These are phyloP conservation scores for Ophiostoma populinum DNA, from an alignment of 2,329 filamentous ascomycete genomes.

Conservation along the genomic window DNA sequence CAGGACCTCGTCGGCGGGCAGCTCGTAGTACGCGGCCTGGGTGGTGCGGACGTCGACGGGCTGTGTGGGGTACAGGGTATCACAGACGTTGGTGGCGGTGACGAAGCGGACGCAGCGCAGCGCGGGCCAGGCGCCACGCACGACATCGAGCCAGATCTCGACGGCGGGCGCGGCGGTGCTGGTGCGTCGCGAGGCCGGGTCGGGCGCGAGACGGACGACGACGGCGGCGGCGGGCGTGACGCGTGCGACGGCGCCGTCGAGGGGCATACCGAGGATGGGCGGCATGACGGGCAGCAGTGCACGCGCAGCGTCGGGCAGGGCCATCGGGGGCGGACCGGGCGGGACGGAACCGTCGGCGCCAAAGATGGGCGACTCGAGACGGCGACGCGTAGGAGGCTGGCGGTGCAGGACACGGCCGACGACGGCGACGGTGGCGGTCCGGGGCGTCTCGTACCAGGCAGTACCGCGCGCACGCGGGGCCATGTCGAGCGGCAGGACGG, in stretches of 20 bases:
- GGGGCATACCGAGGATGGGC: constrained; percentile 27
- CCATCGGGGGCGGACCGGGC: background rate
- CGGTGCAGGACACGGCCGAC: constrained; percentile 35
- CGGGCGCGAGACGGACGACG: constrained; percentile 29
- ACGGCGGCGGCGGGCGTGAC: constrained; percentile 15
- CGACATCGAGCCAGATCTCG: constrained; percentile 19
- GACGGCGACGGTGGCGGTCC: constrained; percentile 17
- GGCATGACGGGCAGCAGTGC: constrained; percentile 29
- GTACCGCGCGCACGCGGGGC: background rate
- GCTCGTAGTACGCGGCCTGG: constrained; percentile 19
- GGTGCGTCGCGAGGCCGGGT: too few relatives aligned
- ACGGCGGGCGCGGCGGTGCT: constrained; percentile 15
- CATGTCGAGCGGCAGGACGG: constrained; percentile 3
- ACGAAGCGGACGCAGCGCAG: constrained; percentile 17
- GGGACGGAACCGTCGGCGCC: background rate
- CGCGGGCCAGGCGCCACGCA: background rate
- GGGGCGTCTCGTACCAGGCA: constrained; percentile 3
- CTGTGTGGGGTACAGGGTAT: constrained; percentile 28
- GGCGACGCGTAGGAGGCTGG: constrained; percentile 1
- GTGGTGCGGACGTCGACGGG: constrained; percentile 31
- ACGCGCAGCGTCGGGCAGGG: constrained; percentile 14
- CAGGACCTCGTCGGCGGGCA: constrained; percentile 13
- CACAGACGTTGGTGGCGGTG: constrained; percentile 19
- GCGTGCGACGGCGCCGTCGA: constrained; percentile 17
- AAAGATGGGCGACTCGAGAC: background rate